Base-by-base conservation (phyloP, 1,284 basidiomycete species). In the Cystobasidium slooffiae region DNA sequence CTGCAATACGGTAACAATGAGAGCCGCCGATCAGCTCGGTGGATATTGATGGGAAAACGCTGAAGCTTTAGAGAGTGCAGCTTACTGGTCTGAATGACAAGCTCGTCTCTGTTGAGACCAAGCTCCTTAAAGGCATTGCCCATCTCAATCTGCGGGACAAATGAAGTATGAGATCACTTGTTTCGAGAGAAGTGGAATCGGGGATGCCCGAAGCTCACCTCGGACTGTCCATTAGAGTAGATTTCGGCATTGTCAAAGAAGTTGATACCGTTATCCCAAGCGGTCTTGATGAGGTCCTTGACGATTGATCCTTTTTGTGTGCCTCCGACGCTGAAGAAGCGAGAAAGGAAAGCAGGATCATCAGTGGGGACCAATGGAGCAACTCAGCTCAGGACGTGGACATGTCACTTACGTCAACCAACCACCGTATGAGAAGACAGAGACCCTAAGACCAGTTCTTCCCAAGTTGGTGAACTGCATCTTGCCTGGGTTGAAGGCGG, bases 51-150 rank as follows among this genome's bases (percentile, higher is more conserved):
- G 41, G 37, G 14, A 82, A 4, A 83, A 75, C 10, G 87, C 87
- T 85, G 31, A 31, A 31, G 31, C 31, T 31, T 31, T 31, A 1
- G 5, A 1, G 31, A 31, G 31, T 86, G 88, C 83, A 86, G 88
- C 31, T 88, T 75, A 82, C 90, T 90, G 63, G 80, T 82, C n/a
- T 78, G 76, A 52, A 81, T 73, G 61, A 82, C 80, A 9, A 82
- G 52, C 53, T 84, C 81, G 0, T 78, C 77, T 24, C 84, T 81
- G 41, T 82, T 79, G 68, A 82, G 79, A 44, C 80, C 80, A 70
- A 82, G 81, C 20, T 83, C 79, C 73, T 81, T 80, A 74, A 84
- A 80, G 3, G 82, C 83, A 56, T 81, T 79, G 22, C 75, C 75
- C 72, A 76, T 74, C 58, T 76, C 75, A 44, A 68, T 76, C 69